Evolutionary conservation across 2,329 filamentous ascomycete genomes (phyloP).

Genomic region (Fusarium sp.): DNA sequence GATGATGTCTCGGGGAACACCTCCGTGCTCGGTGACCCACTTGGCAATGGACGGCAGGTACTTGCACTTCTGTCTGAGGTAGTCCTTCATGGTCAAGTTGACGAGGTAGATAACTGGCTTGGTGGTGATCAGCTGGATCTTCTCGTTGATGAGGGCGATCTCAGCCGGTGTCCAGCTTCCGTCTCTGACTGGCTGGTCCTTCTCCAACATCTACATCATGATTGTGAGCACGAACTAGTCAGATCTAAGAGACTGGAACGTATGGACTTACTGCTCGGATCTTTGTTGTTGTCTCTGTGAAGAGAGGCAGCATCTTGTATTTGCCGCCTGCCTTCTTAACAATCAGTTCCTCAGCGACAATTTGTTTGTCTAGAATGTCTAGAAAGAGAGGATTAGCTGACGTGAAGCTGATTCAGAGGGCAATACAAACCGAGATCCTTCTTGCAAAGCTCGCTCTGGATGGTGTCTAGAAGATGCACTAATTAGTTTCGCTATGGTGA

Average conservation of each 20-base stretch:
- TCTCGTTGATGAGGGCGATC: conserved; percentile 59
- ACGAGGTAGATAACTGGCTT: conserved; percentile 60
- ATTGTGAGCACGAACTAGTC: conserved; percentile 12
- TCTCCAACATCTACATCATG: conserved; percentile 50
- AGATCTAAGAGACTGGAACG: not conserved
- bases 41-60: conserved; percentile 58
- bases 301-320: conserved; percentile 59
- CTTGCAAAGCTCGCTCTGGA: conserved; percentile 48
- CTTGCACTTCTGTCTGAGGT: conserved; percentile 59
- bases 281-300: conserved; percentile 56
- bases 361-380: conserved; percentile 54
- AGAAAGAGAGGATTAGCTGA: conserved; percentile 6
- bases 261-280: conserved; percentile 47
- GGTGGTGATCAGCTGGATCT: conserved; percentile 59
- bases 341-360: conserved; percentile 53
- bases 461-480: conserved; percentile 29
- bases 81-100: conserved; percentile 60
- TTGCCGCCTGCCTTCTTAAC: conserved; percentile 58
- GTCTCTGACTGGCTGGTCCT: conserved; percentile 55
- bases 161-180: conserved; percentile 57
- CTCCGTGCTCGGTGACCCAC: conserved; percentile 59
- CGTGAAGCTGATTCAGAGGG: accelerated
- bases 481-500: conserved; percentile 1
- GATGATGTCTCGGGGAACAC: conserved; percentile 54
- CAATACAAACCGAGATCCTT: conserved; percentile 49